Evolutionary conservation across 2,329 filamentous ascomycete species (phyloP).

Genomic region (Fusarium falciforme): DNA sequence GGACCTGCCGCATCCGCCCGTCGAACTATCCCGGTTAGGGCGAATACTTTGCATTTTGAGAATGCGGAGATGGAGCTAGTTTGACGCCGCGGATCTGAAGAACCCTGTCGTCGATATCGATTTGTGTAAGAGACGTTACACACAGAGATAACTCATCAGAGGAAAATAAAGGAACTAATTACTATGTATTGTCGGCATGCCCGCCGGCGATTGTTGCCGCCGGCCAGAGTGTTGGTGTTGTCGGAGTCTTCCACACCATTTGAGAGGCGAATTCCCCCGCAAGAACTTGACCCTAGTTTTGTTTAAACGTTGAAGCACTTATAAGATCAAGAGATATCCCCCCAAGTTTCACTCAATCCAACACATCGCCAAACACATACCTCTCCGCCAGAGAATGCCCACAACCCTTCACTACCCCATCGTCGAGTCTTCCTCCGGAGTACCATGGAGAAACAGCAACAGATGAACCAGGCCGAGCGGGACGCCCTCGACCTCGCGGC

Average conservation of each 20-base stretch:
- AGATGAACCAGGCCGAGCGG: slow-evolving; percentile 37
- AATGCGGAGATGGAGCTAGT: slow-evolving; percentile 17
- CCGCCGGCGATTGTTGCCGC: neutral
- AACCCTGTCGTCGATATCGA: slow-evolving; percentile 24
- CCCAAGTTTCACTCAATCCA: neutral
- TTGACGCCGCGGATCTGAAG: slow-evolving; percentile 1
- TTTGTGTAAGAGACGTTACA: slow-evolving; percentile 5
- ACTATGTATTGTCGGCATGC: neutral
- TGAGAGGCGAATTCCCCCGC: neutral
- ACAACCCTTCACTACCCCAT: slow-evolving; percentile 7
- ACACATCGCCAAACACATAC: neutral
- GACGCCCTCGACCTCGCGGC: slow-evolving; percentile 50
- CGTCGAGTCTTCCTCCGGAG: slow-evolving; percentile 35
- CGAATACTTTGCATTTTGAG: slow-evolving; percentile 25
- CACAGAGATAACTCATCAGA: neutral
- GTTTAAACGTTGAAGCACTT: neutral
- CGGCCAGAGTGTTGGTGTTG: neutral
- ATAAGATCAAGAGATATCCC: neutral
- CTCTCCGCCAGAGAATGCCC: slow-evolving; percentile 34
- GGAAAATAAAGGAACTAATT: neutral
- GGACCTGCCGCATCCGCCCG: slow-evolving; percentile 3
- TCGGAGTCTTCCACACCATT: neutral
- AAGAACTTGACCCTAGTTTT: neutral
- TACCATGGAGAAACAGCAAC: slow-evolving; percentile 36
- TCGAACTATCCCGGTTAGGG: slow-evolving; percentile 29